phyloP scores from a whole-genome alignment of 768 basidiomycete species.

The Xerocomellus intermedius region DNA sequence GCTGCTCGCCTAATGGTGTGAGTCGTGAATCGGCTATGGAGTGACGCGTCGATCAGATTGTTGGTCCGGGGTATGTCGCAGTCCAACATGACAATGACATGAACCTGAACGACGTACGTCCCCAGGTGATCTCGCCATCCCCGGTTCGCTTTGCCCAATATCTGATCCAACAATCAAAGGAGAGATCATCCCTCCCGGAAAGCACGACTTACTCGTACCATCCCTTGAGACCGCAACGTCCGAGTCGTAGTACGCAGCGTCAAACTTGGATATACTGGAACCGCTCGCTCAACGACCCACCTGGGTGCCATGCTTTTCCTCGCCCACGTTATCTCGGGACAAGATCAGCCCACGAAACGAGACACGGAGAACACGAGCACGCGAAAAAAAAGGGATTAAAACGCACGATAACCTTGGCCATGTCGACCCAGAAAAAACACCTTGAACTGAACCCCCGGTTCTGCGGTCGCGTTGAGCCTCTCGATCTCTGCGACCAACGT shows the following conservation, averaged over 20 bases:
- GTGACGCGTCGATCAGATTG: neutral
- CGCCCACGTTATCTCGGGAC: constrained; percentile 62
- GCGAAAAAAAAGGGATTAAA: too few species aligned
- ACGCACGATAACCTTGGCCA: constrained; percentile 53
- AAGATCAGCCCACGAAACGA: neutral
- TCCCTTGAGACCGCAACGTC: constrained; percentile 23
- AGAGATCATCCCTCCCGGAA: neutral
- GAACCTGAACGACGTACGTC: constrained; percentile 51
- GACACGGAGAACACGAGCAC: neutral
- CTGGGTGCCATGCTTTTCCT: constrained; percentile 59
- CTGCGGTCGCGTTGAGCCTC: constrained; percentile 31
- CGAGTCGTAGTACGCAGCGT: neutral
- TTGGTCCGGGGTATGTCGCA: neutral
- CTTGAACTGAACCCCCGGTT: constrained; percentile 37
- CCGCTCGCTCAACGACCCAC: constrained; percentile 21
- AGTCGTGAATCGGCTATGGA: constrained; percentile 45
- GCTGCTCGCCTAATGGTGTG: constrained; percentile 53
- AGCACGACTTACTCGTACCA: constrained; percentile 57
- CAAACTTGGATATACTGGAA: neutral
- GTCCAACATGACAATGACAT: neutral
- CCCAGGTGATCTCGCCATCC: constrained; percentile 69
- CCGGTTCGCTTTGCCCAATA: constrained; percentile 63
- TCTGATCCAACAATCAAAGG: constrained; percentile 31
- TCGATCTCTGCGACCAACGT: constrained; percentile 40
- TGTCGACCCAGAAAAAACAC: constrained; percentile 67